Percentiles rank a stretch among this genome's conserved stretches.
phyloP scores from a whole-genome alignment of 306 rosid species.

The Glycine tomentella region DNA sequence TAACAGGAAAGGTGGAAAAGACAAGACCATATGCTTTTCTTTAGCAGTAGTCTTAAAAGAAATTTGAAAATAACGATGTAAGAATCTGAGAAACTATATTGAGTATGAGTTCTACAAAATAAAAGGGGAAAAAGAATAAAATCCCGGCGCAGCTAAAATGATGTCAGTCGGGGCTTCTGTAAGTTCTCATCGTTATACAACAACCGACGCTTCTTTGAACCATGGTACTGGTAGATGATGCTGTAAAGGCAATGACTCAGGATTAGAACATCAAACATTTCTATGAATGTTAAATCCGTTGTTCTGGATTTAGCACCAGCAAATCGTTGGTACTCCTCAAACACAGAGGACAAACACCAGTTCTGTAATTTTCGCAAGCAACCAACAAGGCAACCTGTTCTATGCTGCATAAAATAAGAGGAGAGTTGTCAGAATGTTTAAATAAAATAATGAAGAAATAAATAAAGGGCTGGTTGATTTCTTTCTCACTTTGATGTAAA shows the following conservation, averaged over 20 bases:
- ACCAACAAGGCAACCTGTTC: conserved; percentile 92
- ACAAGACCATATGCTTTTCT: conserved; percentile 5
- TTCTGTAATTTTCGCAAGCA: conserved; percentile 93
- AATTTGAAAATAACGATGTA: conserved; percentile 28
- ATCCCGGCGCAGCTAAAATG: conserved; percentile 49
- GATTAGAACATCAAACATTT: conserved; percentile 60
- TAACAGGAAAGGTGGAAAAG: not conserved
- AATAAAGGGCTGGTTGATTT: not conserved
- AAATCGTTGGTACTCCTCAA: conserved; percentile 84
- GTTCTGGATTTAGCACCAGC: conserved; percentile 80
- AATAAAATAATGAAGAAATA: not conserved
- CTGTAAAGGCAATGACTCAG: conserved; percentile 94
- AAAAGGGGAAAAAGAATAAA: not conserved
- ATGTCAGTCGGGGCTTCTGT: conserved; percentile 71
- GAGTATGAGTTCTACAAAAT: conserved; percentile 24
- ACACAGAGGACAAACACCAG: conserved; percentile 87
- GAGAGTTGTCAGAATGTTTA: not conserved
- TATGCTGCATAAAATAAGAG: conserved; percentile 65
- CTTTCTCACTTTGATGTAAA: not conserved
- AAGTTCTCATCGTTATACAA: conserved; percentile 71
- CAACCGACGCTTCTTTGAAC: conserved; percentile 81
- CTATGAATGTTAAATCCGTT: conserved; percentile 74
- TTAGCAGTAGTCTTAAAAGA: conserved; percentile 17
- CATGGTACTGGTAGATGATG: conserved; percentile 90
- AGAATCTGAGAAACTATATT: conserved; percentile 8